Conservation (phyloP, 257 asterid genomes). For the Solanum megistacrolobum region DNA sequence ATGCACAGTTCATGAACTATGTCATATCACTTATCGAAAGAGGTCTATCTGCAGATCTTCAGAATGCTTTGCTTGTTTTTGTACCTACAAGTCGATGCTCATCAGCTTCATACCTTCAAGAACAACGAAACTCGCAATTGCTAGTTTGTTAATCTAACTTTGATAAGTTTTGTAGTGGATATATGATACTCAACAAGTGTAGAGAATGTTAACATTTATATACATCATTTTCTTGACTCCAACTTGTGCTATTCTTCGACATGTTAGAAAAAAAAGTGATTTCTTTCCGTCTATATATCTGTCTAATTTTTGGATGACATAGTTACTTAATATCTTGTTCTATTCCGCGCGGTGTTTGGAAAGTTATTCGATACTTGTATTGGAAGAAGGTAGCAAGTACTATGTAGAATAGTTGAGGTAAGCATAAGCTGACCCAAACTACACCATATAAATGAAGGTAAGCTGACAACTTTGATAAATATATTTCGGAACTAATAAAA, state of each 20-base stretch:
- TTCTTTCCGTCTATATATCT: too few species aligned
- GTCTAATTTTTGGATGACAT: background rate
- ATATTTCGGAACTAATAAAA: background rate
- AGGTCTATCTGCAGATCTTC: background rate
- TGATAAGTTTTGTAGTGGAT: background rate
- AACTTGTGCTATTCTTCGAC: background rate
- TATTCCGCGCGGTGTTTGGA: background rate
- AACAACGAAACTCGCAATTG: background rate
- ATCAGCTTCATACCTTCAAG: background rate
- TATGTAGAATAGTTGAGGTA: background rate
- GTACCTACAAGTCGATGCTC: background rate
- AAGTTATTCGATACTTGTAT: too few species aligned
- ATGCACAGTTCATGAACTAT: background rate
- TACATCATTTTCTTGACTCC: background rate
- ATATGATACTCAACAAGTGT: background rate
- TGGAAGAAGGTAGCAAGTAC: background rate
- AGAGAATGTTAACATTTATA: background rate
- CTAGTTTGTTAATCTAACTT: background rate
- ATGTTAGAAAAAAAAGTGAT: too few species aligned
- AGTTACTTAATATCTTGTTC: background rate
- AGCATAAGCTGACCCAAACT: background rate
- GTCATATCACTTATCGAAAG: background rate
- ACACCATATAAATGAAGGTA: too few species aligned
- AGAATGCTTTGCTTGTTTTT: conserved; percentile 9
- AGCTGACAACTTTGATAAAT: background rate